A percentile compares a stretch with the other conserved stretches of the same genome.
Evolutionary conservation across 2,329 filamentous ascomycete species (phyloP).

Genomic region (Emericellopsis atlantica): DNA sequence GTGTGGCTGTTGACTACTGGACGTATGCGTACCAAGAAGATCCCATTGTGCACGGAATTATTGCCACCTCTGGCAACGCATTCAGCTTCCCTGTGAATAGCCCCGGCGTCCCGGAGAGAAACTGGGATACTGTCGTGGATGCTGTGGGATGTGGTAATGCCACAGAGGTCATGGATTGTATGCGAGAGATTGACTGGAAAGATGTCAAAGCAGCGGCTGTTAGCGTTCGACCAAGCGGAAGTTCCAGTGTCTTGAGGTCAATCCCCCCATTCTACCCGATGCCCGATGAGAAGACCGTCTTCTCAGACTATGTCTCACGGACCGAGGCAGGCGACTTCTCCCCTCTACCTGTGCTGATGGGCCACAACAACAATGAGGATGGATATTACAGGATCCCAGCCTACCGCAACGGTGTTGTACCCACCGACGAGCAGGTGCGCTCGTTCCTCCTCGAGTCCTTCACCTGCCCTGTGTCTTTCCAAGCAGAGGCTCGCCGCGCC

Average conservation of each 20-base stretch:
- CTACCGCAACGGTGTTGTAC: slow-evolving; percentile 21
- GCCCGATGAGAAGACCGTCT: too few species aligned
- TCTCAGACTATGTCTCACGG: slow-evolving; percentile 2
- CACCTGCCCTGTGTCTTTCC: slow-evolving; percentile 28
- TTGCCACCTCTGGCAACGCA: slow-evolving; percentile 26
- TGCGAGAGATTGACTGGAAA: too few species aligned
- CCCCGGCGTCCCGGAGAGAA: slow-evolving; percentile 15
- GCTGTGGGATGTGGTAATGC: slow-evolving; percentile 19
- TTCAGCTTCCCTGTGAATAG: slow-evolving; percentile 16
- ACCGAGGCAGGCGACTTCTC: slow-evolving; percentile 22
- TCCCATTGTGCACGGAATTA: slow-evolving; percentile 33
- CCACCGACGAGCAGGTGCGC: slow-evolving; percentile 21
- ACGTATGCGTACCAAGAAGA: slow-evolving; percentile 34
- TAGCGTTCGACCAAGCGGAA: too few species aligned
- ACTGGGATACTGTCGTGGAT: slow-evolving; percentile 27
- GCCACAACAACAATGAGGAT: slow-evolving; percentile 31
- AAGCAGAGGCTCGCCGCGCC: slow-evolving; percentile 18
- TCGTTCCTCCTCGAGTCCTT: slow-evolving; percentile 30
- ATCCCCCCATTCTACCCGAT: too few species aligned
- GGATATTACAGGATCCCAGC: slow-evolving; percentile 32
- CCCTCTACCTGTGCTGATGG: slow-evolving; percentile 25
- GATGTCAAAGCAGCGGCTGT: too few species aligned
- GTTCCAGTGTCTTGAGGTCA: too few species aligned
- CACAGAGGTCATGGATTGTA: too few species aligned
- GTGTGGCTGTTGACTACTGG: slow-evolving; percentile 29